Evolutionary conservation across 495 filamentous ascomycete genomes (phyloP), one percentile per base, ranked within the genome.

Genomic region (Penicillium silybi): DNA sequence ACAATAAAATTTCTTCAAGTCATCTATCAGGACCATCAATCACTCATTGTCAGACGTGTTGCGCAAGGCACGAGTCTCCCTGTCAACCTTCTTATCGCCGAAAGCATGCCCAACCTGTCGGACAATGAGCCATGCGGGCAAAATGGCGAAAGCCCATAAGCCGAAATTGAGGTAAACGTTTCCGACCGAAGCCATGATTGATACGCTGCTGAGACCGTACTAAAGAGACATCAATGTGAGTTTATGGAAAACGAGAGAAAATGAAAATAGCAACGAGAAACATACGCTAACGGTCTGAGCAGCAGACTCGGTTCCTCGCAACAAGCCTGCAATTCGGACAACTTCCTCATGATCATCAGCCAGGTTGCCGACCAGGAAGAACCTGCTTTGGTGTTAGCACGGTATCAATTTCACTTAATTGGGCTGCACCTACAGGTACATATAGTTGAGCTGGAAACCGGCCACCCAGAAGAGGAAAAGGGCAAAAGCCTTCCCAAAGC

Each of bases 401-500:
- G 11, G 1, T 20, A 22, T n/a, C 16, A 20, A 38, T 7, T 7
- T n/a, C 15, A 0, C 9, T 7, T 3, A 6, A n/a, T 8, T 3
- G 5, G 1, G 1, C 3, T 6, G 15, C 29, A 67, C 78, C 63
- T 59, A 84, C 72, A 84, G 58, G 57, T 78, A 85, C 52, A 85
- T 72, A 59, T 85, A 86, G 53, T 85, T 86, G 17, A 84, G 49
- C 62, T 86, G 82, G 58, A 86, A 86, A 0, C 79, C 76, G 19
- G 73, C 61, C 27, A 80, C 79, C 63, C 81, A 73, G 52, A 85
- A 76, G 6, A 85, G 44, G 57, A 81, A 85, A 10, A 85, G 68
- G 0, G 71, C 77, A 52, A 85, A 86, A 0, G 72, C 79, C 32
- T 67, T 69, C 13, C 80, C 82, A 43, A 85, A 85, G 0, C 76